Conservation (phyloP, 2,329 filamentous ascomycete species). For the Aspergillus sp. region DNA sequence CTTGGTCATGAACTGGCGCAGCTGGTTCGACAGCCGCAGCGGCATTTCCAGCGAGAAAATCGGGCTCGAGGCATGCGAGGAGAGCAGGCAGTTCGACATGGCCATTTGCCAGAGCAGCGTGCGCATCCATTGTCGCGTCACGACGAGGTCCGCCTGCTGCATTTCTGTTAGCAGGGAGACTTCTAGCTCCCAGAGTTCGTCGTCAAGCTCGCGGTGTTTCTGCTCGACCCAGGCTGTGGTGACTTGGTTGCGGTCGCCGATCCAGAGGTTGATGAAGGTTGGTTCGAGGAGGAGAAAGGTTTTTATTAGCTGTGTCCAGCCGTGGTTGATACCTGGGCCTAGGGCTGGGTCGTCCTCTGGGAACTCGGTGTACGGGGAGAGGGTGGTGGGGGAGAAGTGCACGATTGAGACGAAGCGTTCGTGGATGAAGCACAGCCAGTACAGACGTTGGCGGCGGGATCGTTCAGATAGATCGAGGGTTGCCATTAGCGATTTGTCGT, state of each 20-base stretch:
- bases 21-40: slow-evolving; percentile 44
- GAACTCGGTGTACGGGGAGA: slow-evolving; percentile 39
- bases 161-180: slow-evolving; percentile 42
- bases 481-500: slow-evolving; percentile 37
- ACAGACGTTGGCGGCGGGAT: slow-evolving; percentile 49
- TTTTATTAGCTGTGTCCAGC: slow-evolving; percentile 47
- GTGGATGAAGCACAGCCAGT: slow-evolving; percentile 59
- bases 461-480: slow-evolving; percentile 37
- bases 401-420: slow-evolving; percentile 57
- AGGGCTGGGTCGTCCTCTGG: slow-evolving; percentile 44
- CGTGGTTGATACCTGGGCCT: slow-evolving; percentile 41
- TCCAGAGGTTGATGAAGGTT: slow-evolving; percentile 48
- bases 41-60: slow-evolving; percentile 47
- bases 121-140: slow-evolving; percentile 52
- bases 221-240: slow-evolving; percentile 47
- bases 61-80: slow-evolving; percentile 29
- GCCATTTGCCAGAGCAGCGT: slow-evolving; percentile 53
- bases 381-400: slow-evolving; percentile 47
- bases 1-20: slow-evolving; percentile 43
- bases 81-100: slow-evolving; percentile 48
- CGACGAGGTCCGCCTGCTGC: slow-evolving; percentile 51
- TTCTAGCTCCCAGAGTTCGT: slow-evolving; percentile 37
- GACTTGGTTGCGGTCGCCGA: slow-evolving; percentile 38
- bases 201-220: slow-evolving; percentile 47
- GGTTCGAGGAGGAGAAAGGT: slow-evolving; percentile 47